A percentile compares a stretch with the other conserved stretches of the same genome.
These are phyloP conservation scores for Aspergillus tamarii DNA, from an alignment of 2,329 filamentous ascomycete genomes.

Conservation along the genomic window DNA sequence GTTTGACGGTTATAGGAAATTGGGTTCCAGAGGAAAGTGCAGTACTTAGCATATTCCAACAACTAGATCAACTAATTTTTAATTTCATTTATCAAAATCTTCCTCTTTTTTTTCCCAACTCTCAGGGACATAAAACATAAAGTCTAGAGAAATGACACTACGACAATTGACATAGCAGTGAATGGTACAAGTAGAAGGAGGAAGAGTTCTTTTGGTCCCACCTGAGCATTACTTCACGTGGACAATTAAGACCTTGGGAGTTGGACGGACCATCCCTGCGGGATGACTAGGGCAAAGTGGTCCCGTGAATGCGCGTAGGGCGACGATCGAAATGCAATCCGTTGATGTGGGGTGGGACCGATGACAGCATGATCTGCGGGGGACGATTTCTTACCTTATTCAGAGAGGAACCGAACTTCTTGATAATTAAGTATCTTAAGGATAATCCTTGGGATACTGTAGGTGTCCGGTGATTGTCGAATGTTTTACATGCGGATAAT, in stretches of 20 bases:
- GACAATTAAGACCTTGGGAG: too few species aligned
- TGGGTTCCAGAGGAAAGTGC: background rate
- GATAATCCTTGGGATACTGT: background rate
- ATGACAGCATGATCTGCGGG: slow-evolving; percentile 24
- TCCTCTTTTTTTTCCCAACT: too few species aligned
- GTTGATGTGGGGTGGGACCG: slow-evolving; percentile 9
- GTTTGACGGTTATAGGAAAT: background rate
- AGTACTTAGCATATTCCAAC: background rate
- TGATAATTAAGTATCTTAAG: background rate
- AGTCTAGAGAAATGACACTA: too few species aligned
- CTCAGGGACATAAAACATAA: too few species aligned
- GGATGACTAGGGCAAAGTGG: background rate
- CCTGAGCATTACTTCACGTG: too few species aligned
- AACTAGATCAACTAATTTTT: too few species aligned
- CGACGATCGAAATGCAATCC: background rate
- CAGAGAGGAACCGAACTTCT: background rate
- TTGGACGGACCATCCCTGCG: too few species aligned
- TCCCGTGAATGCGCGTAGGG: background rate
- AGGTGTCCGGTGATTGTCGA: background rate
- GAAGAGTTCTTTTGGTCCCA: too few species aligned
- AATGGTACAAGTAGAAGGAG: too few species aligned
- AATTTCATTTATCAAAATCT: too few species aligned
- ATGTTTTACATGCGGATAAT: too few species aligned
- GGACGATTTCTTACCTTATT: background rate
- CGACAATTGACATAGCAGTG: too few species aligned